phyloP scores from a whole-genome alignment of 129 eudicot genomes.

The Lactuca saligna region DNA sequence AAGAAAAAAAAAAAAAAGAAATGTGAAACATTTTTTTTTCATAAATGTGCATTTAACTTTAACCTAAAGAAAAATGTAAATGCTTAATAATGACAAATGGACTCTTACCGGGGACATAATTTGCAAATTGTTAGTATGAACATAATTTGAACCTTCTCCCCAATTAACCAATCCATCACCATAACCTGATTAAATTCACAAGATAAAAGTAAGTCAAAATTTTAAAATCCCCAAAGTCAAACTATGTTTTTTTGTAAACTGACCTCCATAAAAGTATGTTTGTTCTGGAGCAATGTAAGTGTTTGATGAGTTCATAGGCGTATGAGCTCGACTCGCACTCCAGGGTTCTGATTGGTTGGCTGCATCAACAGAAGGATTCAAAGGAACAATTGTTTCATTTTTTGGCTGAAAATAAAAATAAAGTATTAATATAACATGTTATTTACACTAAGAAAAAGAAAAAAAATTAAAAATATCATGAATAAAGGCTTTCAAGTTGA shows the following conservation, averaged over 20 bases:
- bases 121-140: conserved; percentile 62
- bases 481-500: not conserved
- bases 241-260: conserved; percentile 7
- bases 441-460: conserved; percentile 6
- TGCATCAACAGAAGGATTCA: conserved; percentile 39
- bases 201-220: conserved; percentile 8
- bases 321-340: conserved; percentile 49
- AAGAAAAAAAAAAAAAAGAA: no score
- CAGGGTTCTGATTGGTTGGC: no score
- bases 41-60: no score
- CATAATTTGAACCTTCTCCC: conserved; percentile 71
- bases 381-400: conserved; percentile 58
- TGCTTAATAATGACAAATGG: not conserved
- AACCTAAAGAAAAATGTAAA: not conserved
- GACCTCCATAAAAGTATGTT: conserved; percentile 65
- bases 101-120: conserved; percentile 68
- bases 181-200: conserved; percentile 51
- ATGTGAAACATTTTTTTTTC: no score
- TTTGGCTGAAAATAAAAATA: conserved; percentile 53
- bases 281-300: conserved; percentile 49
- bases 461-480: conserved; percentile 2
- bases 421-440: conserved; percentile 16
- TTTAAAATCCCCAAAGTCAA: not conserved
- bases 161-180: conserved; percentile 57
- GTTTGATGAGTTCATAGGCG: conserved; percentile 35